Percentiles rank a stretch among this genome's conserved stretches.
phyloP scores from a whole-genome alignment of 129 eudicot species.

The Artemisia annua region DNA sequence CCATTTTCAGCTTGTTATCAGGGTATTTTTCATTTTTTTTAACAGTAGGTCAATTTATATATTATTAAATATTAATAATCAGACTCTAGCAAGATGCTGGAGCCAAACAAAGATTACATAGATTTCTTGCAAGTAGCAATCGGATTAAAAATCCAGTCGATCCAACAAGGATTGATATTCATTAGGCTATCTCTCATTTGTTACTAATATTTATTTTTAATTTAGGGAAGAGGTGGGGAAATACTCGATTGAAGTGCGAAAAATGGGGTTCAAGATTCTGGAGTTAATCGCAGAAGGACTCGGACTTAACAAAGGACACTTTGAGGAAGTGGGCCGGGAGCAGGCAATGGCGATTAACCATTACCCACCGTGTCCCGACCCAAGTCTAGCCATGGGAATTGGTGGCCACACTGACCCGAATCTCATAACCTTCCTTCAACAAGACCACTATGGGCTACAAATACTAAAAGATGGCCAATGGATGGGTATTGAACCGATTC shows the following conservation, averaged over 20 bases:
- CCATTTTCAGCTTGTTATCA: no score
- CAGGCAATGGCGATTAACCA: constrained; percentile 33
- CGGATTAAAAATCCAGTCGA: no score
- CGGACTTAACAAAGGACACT: constrained; percentile 38
- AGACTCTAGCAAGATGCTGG: no score
- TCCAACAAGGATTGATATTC: no score
- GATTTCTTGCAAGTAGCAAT: no score
- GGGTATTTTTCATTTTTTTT: no score
- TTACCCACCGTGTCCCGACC: constrained; percentile 52
- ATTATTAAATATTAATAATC: no score
- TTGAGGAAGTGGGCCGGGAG: constrained; percentile 23
- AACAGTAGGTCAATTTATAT: not conserved
- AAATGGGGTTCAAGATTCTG: constrained; percentile 41
- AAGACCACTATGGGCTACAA: constrained; percentile 49
- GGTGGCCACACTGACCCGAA: constrained; percentile 46
- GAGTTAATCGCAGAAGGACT: constrained; percentile 45
- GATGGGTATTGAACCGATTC: constrained; percentile 47
- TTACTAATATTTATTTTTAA: not conserved
- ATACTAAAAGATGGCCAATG: constrained; percentile 43
- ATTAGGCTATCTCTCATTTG: no score
- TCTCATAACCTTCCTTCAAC: constrained; percentile 46
- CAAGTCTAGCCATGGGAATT: constrained; percentile 49
- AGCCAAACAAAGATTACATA: no score
- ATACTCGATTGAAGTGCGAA: constrained; percentile 30
- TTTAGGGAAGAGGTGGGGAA: constrained; percentile 36